Base-by-base conservation (phyloP, 371 early-diverging fungal species). In the Apophysomyces elegans region DNA sequence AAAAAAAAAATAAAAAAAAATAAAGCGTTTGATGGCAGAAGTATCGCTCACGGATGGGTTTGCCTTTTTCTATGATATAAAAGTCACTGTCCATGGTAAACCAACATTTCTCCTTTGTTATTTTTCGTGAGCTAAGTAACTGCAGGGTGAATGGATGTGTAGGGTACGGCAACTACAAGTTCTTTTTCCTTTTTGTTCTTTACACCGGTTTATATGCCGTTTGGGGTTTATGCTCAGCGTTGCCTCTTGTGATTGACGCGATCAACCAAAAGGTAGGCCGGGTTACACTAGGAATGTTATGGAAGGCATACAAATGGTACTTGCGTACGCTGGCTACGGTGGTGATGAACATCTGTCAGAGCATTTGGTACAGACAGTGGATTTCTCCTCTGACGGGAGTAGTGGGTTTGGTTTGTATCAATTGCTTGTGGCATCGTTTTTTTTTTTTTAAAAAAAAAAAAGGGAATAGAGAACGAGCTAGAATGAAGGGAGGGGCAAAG, bases 141-240 rank as follows among this genome's bases (percentile, higher is more conserved):
- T 50, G 18, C 14, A 69, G 69, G 89, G 78, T 87, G 7, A 68
- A 76, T 58, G 84, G 84, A 37, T 88, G 88, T 58, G 88, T 88
- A 32, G 88, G 88, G 39, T 81, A 82, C 45, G 72, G 75, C 50
- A 88, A 88, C 61, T 86, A 88, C 77, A 88, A 88, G 68, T 84
- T 83, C 68, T 88, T 87, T 64, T 81, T 79, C 50, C 64, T 85
- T 37, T 88, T 88, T 59, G 66, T 85, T 13, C 59, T 74, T 18
- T 87, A 86, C 61, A 82, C 84, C n/a, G 76, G 78, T 1, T 58
- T 80, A 14, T 83, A 81, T 65, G 78, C 79, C 26, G 35, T 78
- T 2, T 86, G 76, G 74, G 75, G 81, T 4, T 67, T 85, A 46
- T 71, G 67, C 13, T 75, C 77, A 5, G 47, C 76, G 7, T 59